phyloP scores from a whole-genome alignment of 2,329 filamentous ascomycete species.

The Rhexocercosporidium sp. region DNA sequence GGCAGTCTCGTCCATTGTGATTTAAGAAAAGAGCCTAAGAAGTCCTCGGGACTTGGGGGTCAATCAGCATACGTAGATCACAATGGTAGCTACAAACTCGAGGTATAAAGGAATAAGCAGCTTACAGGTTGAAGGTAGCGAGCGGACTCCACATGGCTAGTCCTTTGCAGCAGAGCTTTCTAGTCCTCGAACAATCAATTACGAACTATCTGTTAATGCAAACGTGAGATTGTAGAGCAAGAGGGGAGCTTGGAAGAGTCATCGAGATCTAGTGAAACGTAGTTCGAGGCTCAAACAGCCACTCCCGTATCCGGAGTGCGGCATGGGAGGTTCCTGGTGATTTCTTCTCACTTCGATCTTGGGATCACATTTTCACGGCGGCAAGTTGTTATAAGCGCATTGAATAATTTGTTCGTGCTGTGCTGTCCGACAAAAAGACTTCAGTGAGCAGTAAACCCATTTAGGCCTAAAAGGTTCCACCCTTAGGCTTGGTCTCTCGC shows the following conservation, averaged over 20 bases:
- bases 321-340: not conserved
- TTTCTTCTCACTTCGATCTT: not conserved
- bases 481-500: not conserved
- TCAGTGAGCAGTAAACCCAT: not conserved
- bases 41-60: constrained; percentile 30
- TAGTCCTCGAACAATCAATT: not conserved
- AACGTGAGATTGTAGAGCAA: not conserved
- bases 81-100: not conserved
- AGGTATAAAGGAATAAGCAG: too few relatives aligned
- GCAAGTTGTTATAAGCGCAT: too few relatives aligned
- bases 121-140: constrained; percentile 9
- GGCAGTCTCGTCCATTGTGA: constrained; percentile 38
- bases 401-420: too few relatives aligned
- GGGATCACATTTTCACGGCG: too few relatives aligned
- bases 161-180: too few relatives aligned
- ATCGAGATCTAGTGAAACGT: not conserved
- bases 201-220: not conserved
- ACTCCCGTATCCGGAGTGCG: not conserved
- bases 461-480: not conserved
- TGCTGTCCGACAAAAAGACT: not conserved
- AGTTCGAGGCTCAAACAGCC: not conserved
- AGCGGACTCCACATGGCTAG: constrained; percentile 15
- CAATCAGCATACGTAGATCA: not conserved
- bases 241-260: not conserved
- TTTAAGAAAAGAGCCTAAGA: constrained; percentile 35